Base-by-base conservation (phyloP, 345 rosid species). In the Heritiera littoralis region DNA sequence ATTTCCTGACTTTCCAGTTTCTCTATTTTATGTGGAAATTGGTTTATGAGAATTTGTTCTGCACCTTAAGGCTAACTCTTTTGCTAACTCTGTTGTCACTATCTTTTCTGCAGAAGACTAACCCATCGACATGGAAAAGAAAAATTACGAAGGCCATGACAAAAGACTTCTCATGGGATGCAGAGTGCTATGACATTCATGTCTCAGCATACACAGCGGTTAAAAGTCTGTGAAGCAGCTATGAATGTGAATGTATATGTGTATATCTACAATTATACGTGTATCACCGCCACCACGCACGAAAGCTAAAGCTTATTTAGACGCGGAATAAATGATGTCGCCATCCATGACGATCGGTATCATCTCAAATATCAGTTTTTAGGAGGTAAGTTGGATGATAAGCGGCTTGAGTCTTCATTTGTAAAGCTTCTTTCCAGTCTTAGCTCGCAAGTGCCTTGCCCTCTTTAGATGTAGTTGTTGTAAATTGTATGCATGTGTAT, bases 151-250 rank as follows among this genome's bases (percentile, higher is more conserved):
- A 86, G 58, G 90, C 87, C 55, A 93, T 92, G 98, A 79, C 73
- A 10, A 81, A 81, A 82, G 94, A 93, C 84, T 90, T 89, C 82
- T 90, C 92, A 15, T 91, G 90, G 92, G 89, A 86, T 60, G 88
- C 82, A 60, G 92, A 91, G 60, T 84, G 91, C 82, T 86, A 20
- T 35, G 89, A 93, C 51, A 28, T 88, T 80, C 94, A 92, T 72
- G 70, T 89, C 80, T 90, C 93, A 52, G 94, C 93, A 23, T 93
- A 92, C 77, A 61, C 81, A 6, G 84, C 85, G 40, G 55, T 89
- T 43, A 84, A 86, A 81, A 85, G 68, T 14, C 9, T 93, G 80
- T 93, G 81, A 90, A 80, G 80, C 80, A 10, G 56, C 54, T 49
- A 11, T 41, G 60, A 70, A 45, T 76, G n/a, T 20, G 9, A 45